phyloP scores from a whole-genome alignment of 2,329 filamentous ascomycete species.

The Epichloe uncinata region DNA sequence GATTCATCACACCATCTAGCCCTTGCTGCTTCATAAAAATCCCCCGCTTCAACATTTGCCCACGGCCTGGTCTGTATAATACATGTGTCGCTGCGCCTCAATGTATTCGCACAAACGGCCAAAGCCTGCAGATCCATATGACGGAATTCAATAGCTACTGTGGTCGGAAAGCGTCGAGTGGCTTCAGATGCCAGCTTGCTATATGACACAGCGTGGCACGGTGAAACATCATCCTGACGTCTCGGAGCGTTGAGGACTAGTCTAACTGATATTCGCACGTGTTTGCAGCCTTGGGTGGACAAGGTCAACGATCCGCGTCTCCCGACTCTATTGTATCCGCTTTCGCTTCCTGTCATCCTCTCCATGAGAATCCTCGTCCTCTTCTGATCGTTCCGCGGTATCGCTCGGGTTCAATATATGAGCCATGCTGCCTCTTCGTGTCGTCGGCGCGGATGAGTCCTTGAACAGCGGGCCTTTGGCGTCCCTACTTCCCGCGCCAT shows the following conservation, averaged over 20 bases:
- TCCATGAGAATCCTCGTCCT: constrained; percentile 40
- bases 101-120: no score
- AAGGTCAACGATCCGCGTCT: neutral
- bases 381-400: constrained; percentile 40
- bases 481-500: constrained; percentile 32
- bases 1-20: neutral
- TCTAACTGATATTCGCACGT: no score
- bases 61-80: neutral
- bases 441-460: constrained; percentile 43
- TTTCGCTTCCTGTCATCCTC: constrained; percentile 51
- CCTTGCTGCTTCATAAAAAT: neutral
- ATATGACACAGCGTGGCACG: neutral
- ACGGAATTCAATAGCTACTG: neutral
- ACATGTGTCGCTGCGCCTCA: neutral
- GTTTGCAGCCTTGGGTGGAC: no score
- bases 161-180: neutral
- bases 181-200: neutral
- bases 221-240: neutral
- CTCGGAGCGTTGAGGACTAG: no score
- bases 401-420: constrained; percentile 50
- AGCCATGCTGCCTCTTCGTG: constrained; percentile 46
- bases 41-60: neutral
- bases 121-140: neutral
- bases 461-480: constrained; percentile 37
- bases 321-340: constrained; percentile 31